Base-by-base conservation (phyloP, 169 alveolate species). In the Cryptosporidium canis region DNA sequence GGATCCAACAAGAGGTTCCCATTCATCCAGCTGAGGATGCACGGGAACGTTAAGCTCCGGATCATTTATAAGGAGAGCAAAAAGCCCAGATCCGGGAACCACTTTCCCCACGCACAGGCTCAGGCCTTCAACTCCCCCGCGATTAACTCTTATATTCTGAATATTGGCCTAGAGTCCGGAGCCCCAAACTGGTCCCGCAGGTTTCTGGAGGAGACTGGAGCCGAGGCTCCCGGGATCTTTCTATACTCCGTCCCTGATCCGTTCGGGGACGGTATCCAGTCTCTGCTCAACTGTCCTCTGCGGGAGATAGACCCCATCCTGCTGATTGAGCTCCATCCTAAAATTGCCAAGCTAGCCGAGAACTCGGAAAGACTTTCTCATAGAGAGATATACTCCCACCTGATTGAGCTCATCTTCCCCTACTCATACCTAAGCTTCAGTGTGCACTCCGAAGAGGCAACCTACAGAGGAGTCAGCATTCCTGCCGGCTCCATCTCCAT, bases 221-320 rank as follows among this genome's bases (percentile, higher is more conserved):
- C 35, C 18, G 8, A 51, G 6, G 24, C 41, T 14, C 12, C 18
- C 12, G 33, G 45, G 11, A 45, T 18, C 3, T 67, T 47, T 21
- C 51, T 71, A 48, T 71, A 71, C 29, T 51, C 67, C 21, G 58
- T 68, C 33, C 85, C 85, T 47, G 64, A 71, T 71, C 67, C 85
- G 12, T 71, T 53, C 29, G 85, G 51, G 8, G 41, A 14, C 2
- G 85, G 85, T 18, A 48, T 71, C 7, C 85, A 71, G 14, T 44
- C 85, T 16, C 18, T 71, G 11, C 64, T 71, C 29, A 71, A 71
- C 24, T 55, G 64, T 53, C 67, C 70, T 24, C 27, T 71, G 1
- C 27, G 53, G 39, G 85, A 71, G n/a, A n/a, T 71, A 35, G 70
- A 71, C 39, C 85, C 85, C 31, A 53, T 71, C 14, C 53, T 67